Base-by-base conservation (phyloP, 2,329 filamentous ascomycete species). In the Lasiodiplodia theobromae region DNA sequence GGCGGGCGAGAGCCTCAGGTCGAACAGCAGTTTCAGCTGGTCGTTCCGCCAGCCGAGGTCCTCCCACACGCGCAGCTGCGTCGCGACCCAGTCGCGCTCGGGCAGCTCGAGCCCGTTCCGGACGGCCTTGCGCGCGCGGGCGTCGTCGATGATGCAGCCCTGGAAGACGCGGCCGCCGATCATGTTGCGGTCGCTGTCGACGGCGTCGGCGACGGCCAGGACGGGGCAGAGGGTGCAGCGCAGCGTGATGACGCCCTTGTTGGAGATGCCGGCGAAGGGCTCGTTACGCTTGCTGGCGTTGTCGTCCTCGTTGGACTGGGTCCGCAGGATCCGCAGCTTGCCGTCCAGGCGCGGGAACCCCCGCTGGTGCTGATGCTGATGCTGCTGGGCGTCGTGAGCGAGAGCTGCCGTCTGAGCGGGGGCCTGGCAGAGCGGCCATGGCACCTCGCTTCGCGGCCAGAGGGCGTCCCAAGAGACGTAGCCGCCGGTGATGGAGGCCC, bases 1-100 rank as follows among this genome's bases (percentile, higher is more conserved):
- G 28, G 21, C 60, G n/a, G 40, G 44, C 28, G 47, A 38, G 10
- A 52, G 44, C 10, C 31, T 21, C 12, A 49, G 23, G 21, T 64
- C 60, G 60, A 64, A 52, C 44, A 64, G 47, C 60, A 64, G 60
- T 47, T 64, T 64, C 28, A 64, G 47, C 31, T 64, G 60, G 44
- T 64, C 60, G 60, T 64, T 64, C 4, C 60, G 28, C 38, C 60
- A 31, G 47, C 60, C 60, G 60, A n/a, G 60, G n/a, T 64, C 60
- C n/a, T 64, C 60, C 60, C 60, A 64, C 47, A 49, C 44, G 28
- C 60, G 60, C 60, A 64, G 60, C 44, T 16, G 16, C 44, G 60
- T 64, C 28, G 44, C 25, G 2, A 64, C 60, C 60, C 60, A 64
- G 60, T 64, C 60, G 28, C 18, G 25, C 14, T 64, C 60, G 18